Evolutionary conservation across 306 rosid species (phyloP), one percentile per base, ranked within the genome.

Genomic region (Fagus sylvatica): DNA sequence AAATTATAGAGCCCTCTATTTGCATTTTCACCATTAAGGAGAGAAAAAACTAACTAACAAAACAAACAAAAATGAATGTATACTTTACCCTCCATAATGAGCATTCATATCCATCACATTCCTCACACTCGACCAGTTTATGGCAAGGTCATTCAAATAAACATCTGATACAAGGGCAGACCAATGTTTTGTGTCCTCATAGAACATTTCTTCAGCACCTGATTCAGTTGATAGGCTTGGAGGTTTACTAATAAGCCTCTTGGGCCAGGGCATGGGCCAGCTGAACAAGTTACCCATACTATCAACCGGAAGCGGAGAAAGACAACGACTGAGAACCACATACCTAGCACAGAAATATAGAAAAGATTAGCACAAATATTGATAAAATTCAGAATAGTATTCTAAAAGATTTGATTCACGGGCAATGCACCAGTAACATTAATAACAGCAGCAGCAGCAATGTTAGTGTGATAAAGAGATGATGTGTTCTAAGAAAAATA

Each of bases 251-350:
- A 76, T 91, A 75, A 95, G 97, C 86, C 99, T 87, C 81, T 79
- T 15, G 34, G 97, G 98, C 99, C 97, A 95, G 65, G 94, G 90
- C 84, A 42, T 30, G 1, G 99, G 99, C 98, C 98, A 95, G 72
- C 85, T 72, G 67, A 73, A 85, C 53, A 70, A 64, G 36, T 85
- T 84, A 43, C 92, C 91, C 33, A 0, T 69, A 76, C 77, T 70
- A 82, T 90, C 91, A 71, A 88, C 83, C 4, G 89, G 93, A 80
- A 90, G 90, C 75, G 77, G 91, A 53, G 91, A 80, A 74, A 95
- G 76, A 68, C 99, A 95, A 71, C 80, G 54, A 78, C 79, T 69
- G 67, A 95, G 89, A 30, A 78, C 89, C 64, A 79, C 82, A 46
- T 93, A 93, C 99, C 99, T 95, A 72, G 81, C 61, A 77, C 39